Evolutionary conservation across 495 filamentous ascomycete species (phyloP).

Genomic region (Penicillium cataractarum): DNA sequence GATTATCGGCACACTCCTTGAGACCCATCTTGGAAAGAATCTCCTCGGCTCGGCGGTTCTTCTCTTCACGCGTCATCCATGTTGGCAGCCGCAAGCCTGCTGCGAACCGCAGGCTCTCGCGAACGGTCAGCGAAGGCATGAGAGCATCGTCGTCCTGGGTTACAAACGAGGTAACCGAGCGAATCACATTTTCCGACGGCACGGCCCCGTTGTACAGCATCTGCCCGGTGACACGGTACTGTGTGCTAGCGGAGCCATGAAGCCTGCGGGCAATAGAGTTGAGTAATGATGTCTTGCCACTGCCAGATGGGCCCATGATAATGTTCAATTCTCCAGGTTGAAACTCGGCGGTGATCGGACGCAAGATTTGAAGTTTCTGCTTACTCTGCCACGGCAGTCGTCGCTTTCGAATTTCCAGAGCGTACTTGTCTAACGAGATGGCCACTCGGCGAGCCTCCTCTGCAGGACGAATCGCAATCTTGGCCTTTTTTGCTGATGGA

Average conservation of each 20-base stretch:
- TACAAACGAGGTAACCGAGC: constrained; percentile 73
- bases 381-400: constrained; percentile 44
- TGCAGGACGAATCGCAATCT: constrained; percentile 51
- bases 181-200: constrained; percentile 64
- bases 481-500: constrained; percentile 62
- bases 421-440: constrained; percentile 63
- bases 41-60: constrained; percentile 66
- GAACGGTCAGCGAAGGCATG: constrained; percentile 71
- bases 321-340: constrained; percentile 67
- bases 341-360: constrained; percentile 64
- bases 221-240: constrained; percentile 57
- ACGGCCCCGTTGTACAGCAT: constrained; percentile 69
- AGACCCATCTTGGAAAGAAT: constrained; percentile 73
- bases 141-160: constrained; percentile 77
- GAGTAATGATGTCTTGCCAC: constrained; percentile 71
- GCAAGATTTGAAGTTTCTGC: constrained; percentile 60
- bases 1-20: constrained; percentile 75
- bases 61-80: constrained; percentile 67
- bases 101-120: constrained; percentile 71
- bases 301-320: constrained; percentile 78
- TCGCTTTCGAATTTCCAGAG: constrained; percentile 64
- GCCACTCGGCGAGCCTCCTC: constrained; percentile 59
- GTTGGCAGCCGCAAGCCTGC: constrained; percentile 68
- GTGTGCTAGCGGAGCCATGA: constrained; percentile 54
- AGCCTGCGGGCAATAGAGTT: constrained; percentile 69